phyloP scores from a whole-genome alignment of 495 filamentous ascomycete species.

The Friedmanniomyces endolithicus region DNA sequence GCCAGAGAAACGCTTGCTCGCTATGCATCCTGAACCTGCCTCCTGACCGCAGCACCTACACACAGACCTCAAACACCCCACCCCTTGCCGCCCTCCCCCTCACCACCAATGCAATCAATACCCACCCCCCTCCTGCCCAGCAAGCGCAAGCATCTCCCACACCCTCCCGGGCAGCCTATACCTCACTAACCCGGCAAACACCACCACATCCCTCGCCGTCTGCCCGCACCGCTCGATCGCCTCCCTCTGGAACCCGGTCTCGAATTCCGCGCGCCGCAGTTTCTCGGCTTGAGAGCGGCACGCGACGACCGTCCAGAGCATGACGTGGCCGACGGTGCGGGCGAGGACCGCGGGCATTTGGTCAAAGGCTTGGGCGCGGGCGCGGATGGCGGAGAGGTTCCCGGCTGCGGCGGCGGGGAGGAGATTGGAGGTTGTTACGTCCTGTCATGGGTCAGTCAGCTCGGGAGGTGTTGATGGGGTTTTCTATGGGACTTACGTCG shows the following conservation, averaged over 20 bases:
- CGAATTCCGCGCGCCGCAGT: conserved; percentile 52
- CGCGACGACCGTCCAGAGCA: conserved; percentile 84
- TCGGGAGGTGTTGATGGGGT: too few species aligned
- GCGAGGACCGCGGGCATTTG: conserved; percentile 62
- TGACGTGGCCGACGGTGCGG: conserved; percentile 71
- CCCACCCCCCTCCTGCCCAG: conserved; percentile 55
- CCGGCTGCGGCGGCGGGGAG: conserved; percentile 62
- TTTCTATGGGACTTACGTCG: conserved; percentile 69
- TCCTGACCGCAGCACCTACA: neutral
- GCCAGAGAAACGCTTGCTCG: neutral
- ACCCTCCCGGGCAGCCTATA: conserved; percentile 67
- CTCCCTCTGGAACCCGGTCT: conserved; percentile 54
- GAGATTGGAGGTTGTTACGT: conserved; percentile 57
- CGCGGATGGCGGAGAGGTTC: conserved; percentile 59
- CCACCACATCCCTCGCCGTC: conserved; percentile 75
- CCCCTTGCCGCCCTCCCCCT: neutral
- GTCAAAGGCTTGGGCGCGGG: conserved; percentile 61
- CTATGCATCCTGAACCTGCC: neutral
- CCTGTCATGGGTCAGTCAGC: too few species aligned
- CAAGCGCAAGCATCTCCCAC: conserved; percentile 69
- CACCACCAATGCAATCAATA: conserved; percentile 36
- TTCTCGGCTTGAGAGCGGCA: conserved; percentile 62
- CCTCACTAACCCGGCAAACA: conserved; percentile 87
- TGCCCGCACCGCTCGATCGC: conserved; percentile 59
- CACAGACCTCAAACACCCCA: neutral